phyloP scores from a whole-genome alignment of 2,329 filamentous ascomycete species.

The Sporothrix globosa region DNA sequence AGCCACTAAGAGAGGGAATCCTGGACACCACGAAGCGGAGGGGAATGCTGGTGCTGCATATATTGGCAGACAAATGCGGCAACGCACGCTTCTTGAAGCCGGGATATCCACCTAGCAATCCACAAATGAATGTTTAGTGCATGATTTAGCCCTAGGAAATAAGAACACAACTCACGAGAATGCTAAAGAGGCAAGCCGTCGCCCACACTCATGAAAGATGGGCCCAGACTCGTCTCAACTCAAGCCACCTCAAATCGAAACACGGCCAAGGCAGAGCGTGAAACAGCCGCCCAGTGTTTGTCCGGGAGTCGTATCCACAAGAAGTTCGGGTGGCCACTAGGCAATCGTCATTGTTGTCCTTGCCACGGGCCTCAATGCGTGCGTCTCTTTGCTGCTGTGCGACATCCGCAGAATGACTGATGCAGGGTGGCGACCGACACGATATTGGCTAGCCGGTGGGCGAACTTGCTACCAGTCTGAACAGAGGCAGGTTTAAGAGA shows the following conservation, averaged over 20 bases:
- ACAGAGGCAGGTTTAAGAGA: conserved; percentile 3
- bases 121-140: no score
- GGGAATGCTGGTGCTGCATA: no score
- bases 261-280: conserved; percentile 21
- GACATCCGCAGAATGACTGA: neutral
- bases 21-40: conserved; percentile 1
- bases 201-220: neutral
- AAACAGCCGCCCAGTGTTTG: neutral
- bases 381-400: conserved; percentile 1
- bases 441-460: neutral
- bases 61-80: neutral
- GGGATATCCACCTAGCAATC: no score
- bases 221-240: conserved; percentile 7
- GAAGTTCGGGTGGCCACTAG: neutral
- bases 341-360: neutral
- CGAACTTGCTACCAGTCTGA: neutral
- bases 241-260: conserved; percentile 16
- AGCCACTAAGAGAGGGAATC: conserved; percentile 17
- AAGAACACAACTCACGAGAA: neutral
- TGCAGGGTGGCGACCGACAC: neutral
- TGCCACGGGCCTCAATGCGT: neutral
- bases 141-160: neutral
- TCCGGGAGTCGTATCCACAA: neutral
- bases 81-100: no score
- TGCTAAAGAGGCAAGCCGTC: neutral